Conservation (phyloP, 2,329 filamentous ascomycete species). For the Diplodia sapinea region DNA sequence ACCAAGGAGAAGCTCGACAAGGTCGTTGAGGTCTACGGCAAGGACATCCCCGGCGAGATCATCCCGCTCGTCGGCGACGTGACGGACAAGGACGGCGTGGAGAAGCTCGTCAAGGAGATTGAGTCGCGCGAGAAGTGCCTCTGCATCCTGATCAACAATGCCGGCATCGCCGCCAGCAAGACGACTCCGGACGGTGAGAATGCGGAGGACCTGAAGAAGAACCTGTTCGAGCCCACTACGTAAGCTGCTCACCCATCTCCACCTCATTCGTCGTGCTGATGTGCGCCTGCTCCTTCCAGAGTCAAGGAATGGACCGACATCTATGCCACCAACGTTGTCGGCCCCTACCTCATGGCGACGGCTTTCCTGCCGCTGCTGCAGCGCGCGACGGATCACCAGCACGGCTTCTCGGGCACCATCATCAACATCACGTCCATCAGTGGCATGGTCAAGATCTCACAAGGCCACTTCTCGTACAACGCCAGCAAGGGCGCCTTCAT, state of each 20-base stretch:
- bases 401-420: constrained; percentile 52
- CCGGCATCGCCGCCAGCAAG: constrained; percentile 52
- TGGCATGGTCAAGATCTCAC: constrained; percentile 53
- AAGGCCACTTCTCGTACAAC: constrained; percentile 57
- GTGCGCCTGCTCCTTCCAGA: constrained; percentile 32
- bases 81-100: constrained; percentile 52
- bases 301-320: constrained; percentile 55
- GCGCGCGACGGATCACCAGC: constrained; percentile 49
- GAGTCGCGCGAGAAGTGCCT: constrained; percentile 53
- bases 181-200: constrained; percentile 46
- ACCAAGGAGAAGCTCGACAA: constrained; percentile 56
- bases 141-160: constrained; percentile 56
- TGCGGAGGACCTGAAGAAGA: constrained; percentile 53
- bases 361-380: constrained; percentile 55
- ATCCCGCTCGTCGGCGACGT: constrained; percentile 55
- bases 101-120: constrained; percentile 51
- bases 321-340: constrained; percentile 56
- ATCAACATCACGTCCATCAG: constrained; percentile 56
- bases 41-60: constrained; percentile 54
- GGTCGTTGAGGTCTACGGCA: constrained; percentile 52
- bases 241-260: not conserved
- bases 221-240: constrained; percentile 52
- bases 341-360: constrained; percentile 55
- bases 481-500: constrained; percentile 58
- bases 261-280: not conserved